Evolutionary conservation across 169 alveolate species (phyloP), one percentile per base, ranked within the genome.

Genomic region (Eimeria praecox): DNA sequence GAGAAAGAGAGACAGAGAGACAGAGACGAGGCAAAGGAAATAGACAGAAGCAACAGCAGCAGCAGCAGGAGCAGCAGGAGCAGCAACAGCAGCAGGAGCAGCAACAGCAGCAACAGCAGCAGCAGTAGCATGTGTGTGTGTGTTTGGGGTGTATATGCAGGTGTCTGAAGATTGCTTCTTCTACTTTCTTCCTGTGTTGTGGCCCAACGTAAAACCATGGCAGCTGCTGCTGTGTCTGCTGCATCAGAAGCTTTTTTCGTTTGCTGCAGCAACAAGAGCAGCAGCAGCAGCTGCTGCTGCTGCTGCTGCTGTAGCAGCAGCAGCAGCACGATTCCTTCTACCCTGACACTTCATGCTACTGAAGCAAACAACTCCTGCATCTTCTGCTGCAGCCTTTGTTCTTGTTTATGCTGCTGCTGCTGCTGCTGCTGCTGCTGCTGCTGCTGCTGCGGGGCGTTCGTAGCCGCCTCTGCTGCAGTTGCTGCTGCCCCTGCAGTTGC

Each of bases 131-230:
- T 66, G 77, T 66, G 30, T 24, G 6, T 66, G 77, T 66, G n/a
- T n/a, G n/a, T 24, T 30, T 66, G 77, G 42, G 30, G 77, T 66
- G 77, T 66, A 30, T 66, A 5, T 62, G 69, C 94, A 88, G 94
- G 49, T 75, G 9, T 88, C 94, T 22, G 86, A 66, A 35, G 44
- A 33, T 4, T 54, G 82, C 22, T 46, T 46, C 54, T 88, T 88
- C 69, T 40, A 88, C 66, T 88, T 88, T 66, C 44, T 88, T n/a
- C 75, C 75, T 82, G 69, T 88, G 22, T 66, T 88, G 42, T 88
- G 94, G 94, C 94, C 94, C 46, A 85, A 88, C 69, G 59, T 88
- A 12, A 54, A 59, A 5, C 75, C 86, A 24, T 22, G 62, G 94
- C 94, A 69, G 30, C 35, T 88, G 71, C 85, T 88, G 40, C 75